A percentile compares a stretch with the other conserved stretches of the same genome.
phyloP scores from a whole-genome alignment of 768 basidiomycete genomes.

The Suillus discolor region DNA sequence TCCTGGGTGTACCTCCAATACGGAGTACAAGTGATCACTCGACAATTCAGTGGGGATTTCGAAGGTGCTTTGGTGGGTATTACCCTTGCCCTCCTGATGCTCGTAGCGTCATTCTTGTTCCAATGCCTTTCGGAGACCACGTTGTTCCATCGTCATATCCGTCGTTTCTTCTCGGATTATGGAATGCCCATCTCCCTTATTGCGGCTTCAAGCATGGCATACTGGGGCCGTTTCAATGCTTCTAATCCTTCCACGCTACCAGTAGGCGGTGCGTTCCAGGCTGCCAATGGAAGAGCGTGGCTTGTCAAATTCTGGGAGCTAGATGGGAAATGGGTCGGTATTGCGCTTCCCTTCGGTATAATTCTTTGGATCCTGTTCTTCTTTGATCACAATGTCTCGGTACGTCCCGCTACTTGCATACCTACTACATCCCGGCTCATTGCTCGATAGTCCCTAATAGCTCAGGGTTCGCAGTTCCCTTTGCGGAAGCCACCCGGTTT shows the following conservation, averaged over 20 bases:
- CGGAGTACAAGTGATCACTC: slow-evolving; percentile 80
- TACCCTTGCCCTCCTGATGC: slow-evolving; percentile 78
- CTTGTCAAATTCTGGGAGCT: slow-evolving; percentile 89
- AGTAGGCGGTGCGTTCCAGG: slow-evolving; percentile 64
- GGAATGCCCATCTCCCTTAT: slow-evolving; percentile 90
- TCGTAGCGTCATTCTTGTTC: slow-evolving; percentile 75
- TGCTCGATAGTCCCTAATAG: slow-evolving; percentile 74
- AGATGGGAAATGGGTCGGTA: slow-evolving; percentile 85
- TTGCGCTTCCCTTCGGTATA: slow-evolving; percentile 87
- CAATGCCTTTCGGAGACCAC: slow-evolving; percentile 60
- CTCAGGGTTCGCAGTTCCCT: slow-evolving; percentile 87
- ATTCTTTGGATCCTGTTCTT: slow-evolving; percentile 91
- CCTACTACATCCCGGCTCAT: background rate
- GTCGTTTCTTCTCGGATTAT: slow-evolving; percentile 82
- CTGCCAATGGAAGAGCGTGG: slow-evolving; percentile 77
- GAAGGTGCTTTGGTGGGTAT: slow-evolving; percentile 63
- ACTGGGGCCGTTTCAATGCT: slow-evolving; percentile 79
- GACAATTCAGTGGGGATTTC: slow-evolving; percentile 54
- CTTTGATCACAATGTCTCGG: slow-evolving; percentile 94
- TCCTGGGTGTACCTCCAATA: slow-evolving; percentile 91
- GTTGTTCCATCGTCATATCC: slow-evolving; percentile 73
- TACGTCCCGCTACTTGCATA: slow-evolving; percentile 37
- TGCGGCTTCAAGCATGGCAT: slow-evolving; percentile 74
- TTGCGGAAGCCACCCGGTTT: slow-evolving; percentile 89
- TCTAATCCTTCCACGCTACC: slow-evolving; percentile 69